Base-by-base conservation (phyloP, 2,329 filamentous ascomycete species). In the Fusarium vanettenii region DNA sequence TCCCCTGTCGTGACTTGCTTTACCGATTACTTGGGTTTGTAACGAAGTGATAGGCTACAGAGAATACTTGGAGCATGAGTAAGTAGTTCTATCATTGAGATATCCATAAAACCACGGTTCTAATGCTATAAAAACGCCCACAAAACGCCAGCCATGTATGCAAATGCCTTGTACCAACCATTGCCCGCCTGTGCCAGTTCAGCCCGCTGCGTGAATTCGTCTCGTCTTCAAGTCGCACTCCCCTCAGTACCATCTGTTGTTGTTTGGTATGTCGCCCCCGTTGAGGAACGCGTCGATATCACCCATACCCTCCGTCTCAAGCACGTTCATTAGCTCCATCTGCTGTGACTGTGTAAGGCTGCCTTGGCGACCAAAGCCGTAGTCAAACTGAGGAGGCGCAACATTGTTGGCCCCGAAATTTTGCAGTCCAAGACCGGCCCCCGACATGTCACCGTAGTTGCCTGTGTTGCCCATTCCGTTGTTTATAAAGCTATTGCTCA, bases 321-420 rank as follows among this genome's bases (percentile, higher is more conserved):
- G 87, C 59, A 92, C 91, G 65, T 92, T 91, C 93, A 97, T 95
- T 41, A 97, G 86, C 84, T 97, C 94, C 72, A 92, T 84, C 82
- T 97, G 94, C 82, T 97, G 94, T 79, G 94, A 90, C 73, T 95
- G 92, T 69, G 92, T 95, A 35, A 97, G 85, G 69, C 88, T 93
- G 74, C 91, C 94, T 78, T 90, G 91, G 69, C 87, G 89, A 80
- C 89, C 89, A 29, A 84, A 82, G 4, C 82, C 79, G 69, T 81
- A 84, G 52, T 76, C 78, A 48, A 80, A 78, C 35, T 82, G 80
- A 16, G 79, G 76, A 33, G 73, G 67, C 8, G 69, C 64, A 5
- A 75, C 70, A 56, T 79, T 74, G 18, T 76, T 80, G 13, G 75
- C 73, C 18, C 78, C 71, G 18, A 82, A 70, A 45, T 78, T 79